phyloP scores from a whole-genome alignment of 2,329 filamentous ascomycete species.

The Sporothrix euskadiensis region DNA sequence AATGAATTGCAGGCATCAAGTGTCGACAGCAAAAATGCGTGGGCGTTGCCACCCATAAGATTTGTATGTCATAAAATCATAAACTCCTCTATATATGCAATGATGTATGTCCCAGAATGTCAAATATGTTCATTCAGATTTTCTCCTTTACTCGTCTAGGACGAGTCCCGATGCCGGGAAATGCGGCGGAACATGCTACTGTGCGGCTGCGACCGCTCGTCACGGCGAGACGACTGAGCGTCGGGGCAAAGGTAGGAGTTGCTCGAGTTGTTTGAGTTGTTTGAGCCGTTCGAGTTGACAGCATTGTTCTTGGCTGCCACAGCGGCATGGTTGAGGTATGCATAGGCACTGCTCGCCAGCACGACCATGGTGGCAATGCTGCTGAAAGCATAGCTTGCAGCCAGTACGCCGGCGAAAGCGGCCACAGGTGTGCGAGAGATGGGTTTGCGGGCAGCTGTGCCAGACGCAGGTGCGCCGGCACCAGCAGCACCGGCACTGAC shows the following conservation, averaged over 20 bases:
- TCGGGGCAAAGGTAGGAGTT: background rate
- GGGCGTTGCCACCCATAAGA: background rate
- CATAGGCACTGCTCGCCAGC: constrained; percentile 24
- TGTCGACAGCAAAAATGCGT: background rate
- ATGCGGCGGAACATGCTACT: constrained; percentile 20
- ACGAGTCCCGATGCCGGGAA: constrained; percentile 12
- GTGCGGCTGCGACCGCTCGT: background rate
- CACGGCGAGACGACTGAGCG: background rate
- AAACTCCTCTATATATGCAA: background rate
- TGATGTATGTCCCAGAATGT: background rate
- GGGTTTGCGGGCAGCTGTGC: background rate
- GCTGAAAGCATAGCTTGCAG: constrained; percentile 16
- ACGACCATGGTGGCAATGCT: constrained; percentile 18
- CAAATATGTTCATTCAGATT: background rate
- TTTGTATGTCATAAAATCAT: constrained; percentile 4
- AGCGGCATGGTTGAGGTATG: background rate
- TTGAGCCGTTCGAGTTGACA: background rate
- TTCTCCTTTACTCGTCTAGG: background rate
- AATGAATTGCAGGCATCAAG: background rate
- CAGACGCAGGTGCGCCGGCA: background rate
- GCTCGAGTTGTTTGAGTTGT: background rate
- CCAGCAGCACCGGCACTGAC: background rate
- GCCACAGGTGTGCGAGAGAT: background rate
- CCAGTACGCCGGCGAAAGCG: constrained; percentile 17
- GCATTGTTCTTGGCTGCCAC: background rate